Percentiles rank a stretch among this genome's conserved stretches.
Evolutionary conservation across 345 rosid species (phyloP).

Genomic region (Acer campestre): DNA sequence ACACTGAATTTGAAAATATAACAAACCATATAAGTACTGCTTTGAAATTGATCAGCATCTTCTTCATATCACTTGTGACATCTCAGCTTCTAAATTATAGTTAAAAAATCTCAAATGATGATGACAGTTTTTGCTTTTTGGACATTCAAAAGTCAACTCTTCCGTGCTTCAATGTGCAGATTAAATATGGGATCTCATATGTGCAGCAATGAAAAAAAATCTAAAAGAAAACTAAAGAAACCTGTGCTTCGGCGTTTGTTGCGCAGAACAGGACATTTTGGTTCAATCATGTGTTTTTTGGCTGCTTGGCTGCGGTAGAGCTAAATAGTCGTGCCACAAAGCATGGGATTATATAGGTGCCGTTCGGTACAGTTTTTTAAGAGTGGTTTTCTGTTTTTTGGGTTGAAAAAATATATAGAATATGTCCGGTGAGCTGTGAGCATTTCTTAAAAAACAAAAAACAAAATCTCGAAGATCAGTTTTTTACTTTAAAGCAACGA

Average conservation of each 20-base stretch:
- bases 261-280: no score
- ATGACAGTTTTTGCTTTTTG: background rate
- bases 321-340: no score
- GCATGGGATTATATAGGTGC: no score
- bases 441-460: no score
- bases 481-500: no score
- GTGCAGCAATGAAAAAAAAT: background rate
- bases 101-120: background rate
- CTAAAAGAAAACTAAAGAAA: background rate
- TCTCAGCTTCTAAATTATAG: background rate
- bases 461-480: no score
- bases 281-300: no score
- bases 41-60: conserved; percentile 10
- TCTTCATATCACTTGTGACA: conserved; percentile 11
- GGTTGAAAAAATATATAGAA: no score
- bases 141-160: background rate
- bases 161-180: background rate
- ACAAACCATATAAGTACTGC: background rate
- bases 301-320: no score
- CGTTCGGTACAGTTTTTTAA: no score
- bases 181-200: conserved; percentile 2
- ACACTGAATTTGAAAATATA: conserved; percentile 15
- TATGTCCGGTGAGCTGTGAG: no score
- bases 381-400: no score
- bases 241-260: background rate